Evolutionary conservation across 1,284 basidiomycete species (phyloP).

Genomic region (Golubevia sp.): DNA sequence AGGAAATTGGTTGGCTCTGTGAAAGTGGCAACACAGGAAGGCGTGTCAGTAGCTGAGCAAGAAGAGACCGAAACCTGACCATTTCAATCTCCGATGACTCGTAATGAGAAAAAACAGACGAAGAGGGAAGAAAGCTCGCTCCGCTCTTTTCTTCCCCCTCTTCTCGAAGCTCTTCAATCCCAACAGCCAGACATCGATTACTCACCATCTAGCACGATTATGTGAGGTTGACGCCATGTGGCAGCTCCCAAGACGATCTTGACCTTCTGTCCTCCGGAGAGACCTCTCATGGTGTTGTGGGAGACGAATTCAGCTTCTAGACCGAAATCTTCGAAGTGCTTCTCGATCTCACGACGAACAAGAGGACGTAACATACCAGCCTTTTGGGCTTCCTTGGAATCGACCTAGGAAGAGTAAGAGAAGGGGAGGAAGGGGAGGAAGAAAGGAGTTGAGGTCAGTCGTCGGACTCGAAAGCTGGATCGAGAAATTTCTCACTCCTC

Average conservation of each 20-base stretch:
- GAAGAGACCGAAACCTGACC: neutral
- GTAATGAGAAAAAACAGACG: conserved; percentile 27
- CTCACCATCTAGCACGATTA: conserved; percentile 57
- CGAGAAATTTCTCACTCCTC: neutral
- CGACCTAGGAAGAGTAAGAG: conserved; percentile 13
- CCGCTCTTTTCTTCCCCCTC: neutral
- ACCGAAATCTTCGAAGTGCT: conserved; percentile 61
- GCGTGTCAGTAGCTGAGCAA: neutral
- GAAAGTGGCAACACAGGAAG: neutral
- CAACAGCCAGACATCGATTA: no score
- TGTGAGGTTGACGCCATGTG: conserved; percentile 60
- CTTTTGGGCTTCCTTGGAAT: conserved; percentile 54
- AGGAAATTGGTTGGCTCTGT: conserved; percentile 44
- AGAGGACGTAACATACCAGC: conserved; percentile 58
- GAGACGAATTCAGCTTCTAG: conserved; percentile 61
- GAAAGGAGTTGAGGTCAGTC: no score
- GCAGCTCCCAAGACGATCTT: conserved; percentile 61
- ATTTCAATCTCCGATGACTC: no score
- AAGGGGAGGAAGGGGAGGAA: neutral
- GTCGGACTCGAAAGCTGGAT: neutral
- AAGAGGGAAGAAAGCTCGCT: neutral
- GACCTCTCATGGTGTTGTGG: conserved; percentile 62
- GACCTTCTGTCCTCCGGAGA: conserved; percentile 62
- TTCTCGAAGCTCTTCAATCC: neutral
- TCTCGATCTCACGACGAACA: conserved; percentile 60